Evolutionary conservation across 805 yeast species (phyloP).

Genomic region (Brettanomyces custersianus): DNA sequence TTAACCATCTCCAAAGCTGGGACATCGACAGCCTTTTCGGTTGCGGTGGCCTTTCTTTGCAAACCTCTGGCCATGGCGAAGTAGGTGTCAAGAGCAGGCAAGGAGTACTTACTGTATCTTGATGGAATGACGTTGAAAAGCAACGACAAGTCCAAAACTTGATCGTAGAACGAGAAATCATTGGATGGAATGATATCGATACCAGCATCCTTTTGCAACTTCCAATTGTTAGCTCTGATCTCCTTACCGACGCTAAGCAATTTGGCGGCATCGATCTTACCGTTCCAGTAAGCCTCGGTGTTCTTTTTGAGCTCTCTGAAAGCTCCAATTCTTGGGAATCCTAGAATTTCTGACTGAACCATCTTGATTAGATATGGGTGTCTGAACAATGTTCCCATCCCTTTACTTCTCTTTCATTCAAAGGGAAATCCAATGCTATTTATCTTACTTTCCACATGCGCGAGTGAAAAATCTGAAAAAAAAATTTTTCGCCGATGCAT

Average conservation of each 20-base stretch:
- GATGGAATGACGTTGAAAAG: constrained; percentile 95
- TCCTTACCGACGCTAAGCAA: constrained; percentile 89
- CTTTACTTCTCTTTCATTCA: neutral
- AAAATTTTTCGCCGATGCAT: too few relatives aligned
- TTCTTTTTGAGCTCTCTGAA: constrained; percentile 98
- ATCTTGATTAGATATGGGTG: constrained; percentile 31
- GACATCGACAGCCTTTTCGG: constrained; percentile 87
- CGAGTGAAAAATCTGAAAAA: too few relatives aligned
- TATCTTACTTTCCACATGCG: too few relatives aligned
- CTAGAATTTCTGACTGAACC: constrained; percentile 97
- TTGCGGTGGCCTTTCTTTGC: constrained; percentile 89
- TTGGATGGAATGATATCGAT: constrained; percentile 95
- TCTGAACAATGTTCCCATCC: neutral
- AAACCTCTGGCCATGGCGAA: constrained; percentile 99
- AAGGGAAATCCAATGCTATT: too few relatives aligned
- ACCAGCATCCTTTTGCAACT: constrained; percentile 93
- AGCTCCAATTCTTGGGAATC: constrained; percentile 99
- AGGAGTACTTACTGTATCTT: constrained; percentile 87
- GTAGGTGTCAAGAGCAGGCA: constrained; percentile 82
- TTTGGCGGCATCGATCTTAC: constrained; percentile 82
- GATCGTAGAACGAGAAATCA: constrained; percentile 98
- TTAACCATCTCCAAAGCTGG: constrained; percentile 99
- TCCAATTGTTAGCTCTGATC: constrained; percentile 95
- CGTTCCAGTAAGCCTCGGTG: constrained; percentile 98
- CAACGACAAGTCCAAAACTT: constrained; percentile 84